Evolutionary conservation across 2,329 filamentous ascomycete genomes (phyloP).

Genomic region (Verticillium nubilum): DNA sequence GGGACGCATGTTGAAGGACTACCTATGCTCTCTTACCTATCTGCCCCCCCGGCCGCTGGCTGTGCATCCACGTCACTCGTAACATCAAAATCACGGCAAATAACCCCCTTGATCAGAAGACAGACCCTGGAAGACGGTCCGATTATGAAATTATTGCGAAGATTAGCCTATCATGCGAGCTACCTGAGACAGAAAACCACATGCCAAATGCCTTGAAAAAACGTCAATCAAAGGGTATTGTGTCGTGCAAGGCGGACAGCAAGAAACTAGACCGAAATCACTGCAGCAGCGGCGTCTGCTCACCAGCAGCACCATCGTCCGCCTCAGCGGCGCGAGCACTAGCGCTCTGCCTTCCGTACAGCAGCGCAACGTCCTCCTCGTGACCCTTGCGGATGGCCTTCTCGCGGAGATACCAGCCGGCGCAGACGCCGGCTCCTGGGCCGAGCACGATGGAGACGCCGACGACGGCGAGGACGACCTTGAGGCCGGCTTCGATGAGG

Average conservation of each 20-base stretch:
- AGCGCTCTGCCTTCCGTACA: conserved; percentile 1
- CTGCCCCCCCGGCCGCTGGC: too few species aligned
- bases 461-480: conserved; percentile 25
- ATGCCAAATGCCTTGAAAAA: not conserved
- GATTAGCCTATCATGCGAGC: not conserved
- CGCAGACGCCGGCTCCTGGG: conserved; percentile 30
- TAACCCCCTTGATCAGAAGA: too few species aligned
- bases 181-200: not conserved
- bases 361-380: conserved; percentile 9
- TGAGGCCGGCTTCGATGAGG: conserved; percentile 43
- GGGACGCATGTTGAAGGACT: too few species aligned
- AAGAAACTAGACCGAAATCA: not conserved
- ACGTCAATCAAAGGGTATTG: not conserved
- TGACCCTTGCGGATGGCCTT: conserved; percentile 22
- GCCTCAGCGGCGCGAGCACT: conserved; percentile 3
- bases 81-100: too few species aligned
- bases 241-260: not conserved
- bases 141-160: too few species aligned
- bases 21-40: too few species aligned
- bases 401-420: conserved; percentile 34
- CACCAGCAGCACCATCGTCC: conserved; percentile 14
- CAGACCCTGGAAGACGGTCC: too few species aligned
- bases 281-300: conserved; percentile 28
- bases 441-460: conserved; percentile 25
- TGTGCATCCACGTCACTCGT: too few species aligned